These are phyloP conservation scores for Vanrija humicola DNA, from an alignment of 1,284 basidiomycete species.

Conservation along the genomic window DNA sequence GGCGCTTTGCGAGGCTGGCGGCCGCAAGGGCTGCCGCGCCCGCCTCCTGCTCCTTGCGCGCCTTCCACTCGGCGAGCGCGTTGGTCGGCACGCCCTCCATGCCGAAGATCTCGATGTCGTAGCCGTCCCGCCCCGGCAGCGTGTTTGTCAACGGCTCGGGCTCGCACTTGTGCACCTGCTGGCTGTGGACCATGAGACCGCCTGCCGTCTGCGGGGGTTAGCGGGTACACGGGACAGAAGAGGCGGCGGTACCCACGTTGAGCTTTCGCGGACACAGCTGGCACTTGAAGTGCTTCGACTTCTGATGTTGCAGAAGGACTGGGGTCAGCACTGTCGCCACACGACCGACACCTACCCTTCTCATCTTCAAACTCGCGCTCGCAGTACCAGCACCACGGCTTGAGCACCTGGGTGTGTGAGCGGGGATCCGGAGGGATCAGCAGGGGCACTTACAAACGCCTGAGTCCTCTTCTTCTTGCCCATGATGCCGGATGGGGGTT, in stretches of 20 bases:
- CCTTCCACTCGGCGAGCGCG: constrained; percentile 91
- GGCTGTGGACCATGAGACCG: constrained; percentile 95
- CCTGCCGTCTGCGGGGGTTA: constrained; percentile 62
- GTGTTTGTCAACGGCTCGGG: constrained; percentile 98
- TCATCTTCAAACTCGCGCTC: constrained; percentile 98
- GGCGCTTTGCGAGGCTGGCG: constrained; percentile 67
- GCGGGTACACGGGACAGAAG: not conserved
- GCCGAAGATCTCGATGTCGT: constrained; percentile 98
- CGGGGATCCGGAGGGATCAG: not conserved
- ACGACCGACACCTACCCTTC: constrained; percentile 60
- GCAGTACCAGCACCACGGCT: constrained; percentile 98
- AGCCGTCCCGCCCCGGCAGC: constrained; percentile 90
- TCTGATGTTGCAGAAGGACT: constrained; percentile 99
- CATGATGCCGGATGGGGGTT: too few relatives aligned
- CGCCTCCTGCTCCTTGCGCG: constrained; percentile 84
- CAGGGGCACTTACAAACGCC: constrained; percentile 37
- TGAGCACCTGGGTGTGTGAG: constrained; percentile 60
- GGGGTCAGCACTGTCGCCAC: constrained; percentile 8
- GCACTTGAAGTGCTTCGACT: constrained; percentile 99
- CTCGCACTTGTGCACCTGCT: constrained; percentile 97
- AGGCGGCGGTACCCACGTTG: constrained; percentile 53
- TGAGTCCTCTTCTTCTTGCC: constrained; percentile 45
- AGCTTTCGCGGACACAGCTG: constrained; percentile 90
- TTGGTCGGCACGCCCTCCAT: constrained; percentile 97
- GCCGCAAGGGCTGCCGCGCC: constrained; percentile 71